phyloP scores from a whole-genome alignment of 345 rosid genomes.

The Rhizophora apiculata region DNA sequence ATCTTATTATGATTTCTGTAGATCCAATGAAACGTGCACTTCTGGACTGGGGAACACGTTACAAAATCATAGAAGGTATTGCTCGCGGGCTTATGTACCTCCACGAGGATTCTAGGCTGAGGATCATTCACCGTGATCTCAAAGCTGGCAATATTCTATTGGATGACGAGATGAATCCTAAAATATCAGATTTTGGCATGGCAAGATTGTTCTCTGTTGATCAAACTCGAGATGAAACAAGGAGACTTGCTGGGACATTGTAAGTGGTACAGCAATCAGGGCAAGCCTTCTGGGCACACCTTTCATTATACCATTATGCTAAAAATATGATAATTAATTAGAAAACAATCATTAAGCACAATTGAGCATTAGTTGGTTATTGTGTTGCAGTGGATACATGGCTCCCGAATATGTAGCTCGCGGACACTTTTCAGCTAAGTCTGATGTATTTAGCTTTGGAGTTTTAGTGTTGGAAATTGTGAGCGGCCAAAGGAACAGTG shows the following conservation, averaged over 20 bases:
- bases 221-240: slow-evolving; percentile 19
- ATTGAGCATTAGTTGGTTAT: neutral
- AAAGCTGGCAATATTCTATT: slow-evolving; percentile 32
- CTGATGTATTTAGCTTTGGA: slow-evolving; percentile 41
- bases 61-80: slow-evolving; percentile 21
- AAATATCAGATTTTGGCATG: slow-evolving; percentile 33
- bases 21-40: slow-evolving; percentile 8
- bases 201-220: slow-evolving; percentile 19
- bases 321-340: too few relatives aligned
- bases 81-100: slow-evolving; percentile 29
- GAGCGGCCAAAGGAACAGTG: slow-evolving; percentile 21
- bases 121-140: slow-evolving; percentile 30
- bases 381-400: slow-evolving; percentile 41
- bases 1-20: neutral
- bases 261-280: slow-evolving; percentile 9
- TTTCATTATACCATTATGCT: neutral
- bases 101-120: slow-evolving; percentile 23
- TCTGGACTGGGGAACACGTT: slow-evolving; percentile 23
- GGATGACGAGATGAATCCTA: slow-evolving; percentile 26
- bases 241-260: slow-evolving; percentile 24
- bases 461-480: slow-evolving; percentile 30
- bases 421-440: slow-evolving; percentile 36
- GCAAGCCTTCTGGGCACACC: neutral
- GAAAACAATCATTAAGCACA: neutral
- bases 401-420: slow-evolving; percentile 35